A percentile compares a stretch with the other conserved stretches of the same genome.
Conservation (phyloP, 768 basidiomycete genomes). For the Termitomyces sp. region DNA sequence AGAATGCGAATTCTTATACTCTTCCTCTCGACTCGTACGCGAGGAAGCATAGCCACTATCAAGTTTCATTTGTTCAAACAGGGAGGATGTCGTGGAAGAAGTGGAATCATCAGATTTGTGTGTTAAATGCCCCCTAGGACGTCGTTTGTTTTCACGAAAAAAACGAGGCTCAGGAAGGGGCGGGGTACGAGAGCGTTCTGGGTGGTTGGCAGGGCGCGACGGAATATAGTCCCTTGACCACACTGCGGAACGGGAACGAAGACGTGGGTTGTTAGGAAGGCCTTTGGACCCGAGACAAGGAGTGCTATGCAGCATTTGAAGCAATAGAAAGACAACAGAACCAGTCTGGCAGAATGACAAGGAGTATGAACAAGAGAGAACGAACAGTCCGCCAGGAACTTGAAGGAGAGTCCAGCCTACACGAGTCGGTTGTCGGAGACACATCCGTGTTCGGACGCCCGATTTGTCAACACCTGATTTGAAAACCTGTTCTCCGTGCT, state of each 20-base stretch:
- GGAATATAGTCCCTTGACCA: background rate
- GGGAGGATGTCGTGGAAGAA: slow-evolving; percentile 22
- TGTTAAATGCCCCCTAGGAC: background rate
- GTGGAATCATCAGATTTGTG: slow-evolving; percentile 4
- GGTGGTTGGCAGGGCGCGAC: background rate
- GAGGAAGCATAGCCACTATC: slow-evolving; percentile 14
- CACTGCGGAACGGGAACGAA: slow-evolving; percentile 25
- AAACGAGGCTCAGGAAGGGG: background rate
- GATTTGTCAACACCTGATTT: background rate
- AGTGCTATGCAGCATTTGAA: slow-evolving; percentile 14
- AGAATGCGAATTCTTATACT: background rate
- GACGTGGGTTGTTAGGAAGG: slow-evolving; percentile 32
- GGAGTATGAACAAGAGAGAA: background rate
- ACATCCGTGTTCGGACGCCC: too few relatives aligned
- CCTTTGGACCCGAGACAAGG: slow-evolving; percentile 19
- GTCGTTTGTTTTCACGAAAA: background rate
- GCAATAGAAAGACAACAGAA: background rate
- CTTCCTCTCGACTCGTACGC: background rate
- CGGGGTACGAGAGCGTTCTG: background rate
- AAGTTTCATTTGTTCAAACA: slow-evolving; percentile 33
- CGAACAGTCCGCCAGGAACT: background rate
- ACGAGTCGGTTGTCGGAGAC: background rate
- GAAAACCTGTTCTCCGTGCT: background rate
- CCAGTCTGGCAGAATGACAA: slow-evolving; percentile 5
- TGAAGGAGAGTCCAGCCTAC: too few relatives aligned